Conservation (phyloP, 2,329 filamentous ascomycete species). For the Ceratocystis colombiana region DNA sequence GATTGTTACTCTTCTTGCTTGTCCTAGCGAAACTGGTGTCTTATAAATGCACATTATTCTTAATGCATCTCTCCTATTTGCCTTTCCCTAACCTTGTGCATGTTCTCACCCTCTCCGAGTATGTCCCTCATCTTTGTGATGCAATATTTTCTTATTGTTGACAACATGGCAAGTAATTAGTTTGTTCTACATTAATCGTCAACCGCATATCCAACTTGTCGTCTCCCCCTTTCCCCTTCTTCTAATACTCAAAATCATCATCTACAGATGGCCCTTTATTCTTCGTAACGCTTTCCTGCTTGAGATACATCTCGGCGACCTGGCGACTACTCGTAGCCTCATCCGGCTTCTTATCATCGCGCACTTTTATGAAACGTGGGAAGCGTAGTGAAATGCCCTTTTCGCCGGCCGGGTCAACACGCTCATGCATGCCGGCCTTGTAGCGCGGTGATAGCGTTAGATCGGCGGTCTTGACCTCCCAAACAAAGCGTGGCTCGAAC, state of each 20-base stretch:
- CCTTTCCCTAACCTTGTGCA: not conserved
- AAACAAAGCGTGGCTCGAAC: constrained; percentile 90
- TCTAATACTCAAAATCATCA: constrained; percentile 93
- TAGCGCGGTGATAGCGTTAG: constrained; percentile 86
- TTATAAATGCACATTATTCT: not conserved
- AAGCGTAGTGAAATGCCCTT: constrained; percentile 83
- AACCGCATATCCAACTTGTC: not conserved
- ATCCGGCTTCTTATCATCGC: constrained; percentile 93
- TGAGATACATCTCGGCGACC: constrained; percentile 93
- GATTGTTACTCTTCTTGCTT: constrained; percentile 1
- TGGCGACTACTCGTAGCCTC: constrained; percentile 74
- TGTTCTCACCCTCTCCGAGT: too few relatives aligned
- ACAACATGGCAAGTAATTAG: too few relatives aligned
- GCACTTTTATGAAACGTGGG: constrained; percentile 79
- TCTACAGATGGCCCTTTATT: constrained; percentile 79
- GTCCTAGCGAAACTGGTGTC: not conserved
- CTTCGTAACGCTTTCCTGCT: constrained; percentile 83
- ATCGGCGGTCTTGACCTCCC: constrained; percentile 97
- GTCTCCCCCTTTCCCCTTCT: not conserved
- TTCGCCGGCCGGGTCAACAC: constrained; percentile 59
- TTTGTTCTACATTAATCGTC: not conserved
- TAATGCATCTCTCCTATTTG: not conserved
- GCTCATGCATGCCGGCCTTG: constrained; percentile 76
- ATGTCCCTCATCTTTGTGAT: too few relatives aligned
- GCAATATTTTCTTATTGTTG: too few relatives aligned